Conservation (phyloP, 176 grass and related monocot species). For the Eleusine indica region DNA sequence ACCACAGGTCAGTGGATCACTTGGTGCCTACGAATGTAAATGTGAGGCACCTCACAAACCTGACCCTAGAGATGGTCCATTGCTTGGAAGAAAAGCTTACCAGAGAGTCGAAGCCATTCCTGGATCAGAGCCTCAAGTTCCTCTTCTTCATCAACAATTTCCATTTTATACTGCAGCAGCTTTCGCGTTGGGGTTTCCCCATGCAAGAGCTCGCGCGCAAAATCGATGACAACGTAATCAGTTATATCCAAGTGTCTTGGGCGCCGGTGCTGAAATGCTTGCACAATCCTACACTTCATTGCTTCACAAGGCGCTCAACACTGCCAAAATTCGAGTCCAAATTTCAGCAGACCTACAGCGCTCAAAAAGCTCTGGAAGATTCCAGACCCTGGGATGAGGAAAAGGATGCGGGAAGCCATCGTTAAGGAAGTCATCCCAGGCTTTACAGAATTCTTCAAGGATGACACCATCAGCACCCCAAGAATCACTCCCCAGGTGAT, state of each 20-base stretch:
- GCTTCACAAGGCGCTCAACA: not conserved
- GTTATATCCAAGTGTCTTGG: not conserved
- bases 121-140: too few species aligned
- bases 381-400: not conserved
- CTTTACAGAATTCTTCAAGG: not conserved
- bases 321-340: not conserved
- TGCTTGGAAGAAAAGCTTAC: too few species aligned
- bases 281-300: not conserved
- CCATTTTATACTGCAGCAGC: too few species aligned
- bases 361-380: constrained; percentile 30
- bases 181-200: too few species aligned
- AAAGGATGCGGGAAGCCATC: not conserved
- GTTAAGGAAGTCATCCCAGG: not conserved
- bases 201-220: too few species aligned
- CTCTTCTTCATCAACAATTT: too few species aligned
- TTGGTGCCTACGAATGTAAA: too few species aligned
- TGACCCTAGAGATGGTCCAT: too few species aligned
- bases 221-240: not conserved
- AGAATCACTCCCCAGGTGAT: not conserved
- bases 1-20: too few species aligned
- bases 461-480: not conserved
- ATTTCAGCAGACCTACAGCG: not conserved
- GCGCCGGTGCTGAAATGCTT: constrained; percentile 1
- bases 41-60: too few species aligned
- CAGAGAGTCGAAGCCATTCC: too few species aligned